Evolutionary conservation across 768 basidiomycete genomes (phyloP), one percentile per base, ranked within the genome.

Genomic region (Sporobolomyces phaffii): DNA sequence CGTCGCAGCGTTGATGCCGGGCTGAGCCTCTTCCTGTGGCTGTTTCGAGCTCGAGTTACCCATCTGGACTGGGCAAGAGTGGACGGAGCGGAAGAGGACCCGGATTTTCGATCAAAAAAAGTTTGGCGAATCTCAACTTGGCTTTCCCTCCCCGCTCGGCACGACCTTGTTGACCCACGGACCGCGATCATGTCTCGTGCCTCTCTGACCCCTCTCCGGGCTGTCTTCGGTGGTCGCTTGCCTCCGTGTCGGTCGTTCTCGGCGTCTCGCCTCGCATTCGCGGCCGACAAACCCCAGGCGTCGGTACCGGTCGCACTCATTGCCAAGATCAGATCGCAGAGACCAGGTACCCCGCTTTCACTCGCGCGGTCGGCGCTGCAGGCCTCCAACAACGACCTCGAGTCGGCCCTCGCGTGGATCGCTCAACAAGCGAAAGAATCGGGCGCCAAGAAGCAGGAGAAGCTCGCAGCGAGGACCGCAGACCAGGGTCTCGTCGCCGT

Each of bases 311-410:
- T 90, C 36, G 84, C 86, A 60, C 85, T 93, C 61, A 86, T 98
- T 70, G 88, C 89, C 1, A 85, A 91, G 77, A 83, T 98, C 45
- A 85, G 94, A 70, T 89, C 88, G 77, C 73, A 87, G 83, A 49
- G 76, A 13, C 79, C 78, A 9, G 85, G 86, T 52, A 88, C 91
- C 53, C 89, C 92, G 11, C 85, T 97, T 70, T 81, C 83, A 49
- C 91, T 91, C 80, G 94, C 93, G 34, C 85, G 87, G 41, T 89
- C 93, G 77, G 93, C 94, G 3, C 87, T 98, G 58, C 76, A 78
- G 57, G 84, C 86, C 31, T 82, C 85, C 34, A 83, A 86, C 75
- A 88, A 89, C 79, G 84, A 91, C 77, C 74, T 96, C 59, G 77
- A 85, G 20, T 82, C 77, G 28, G 91, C 94, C 15, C 79, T 93